Conservation (phyloP, 2,329 filamentous ascomycete genomes). For the Xylaria sp. region DNA sequence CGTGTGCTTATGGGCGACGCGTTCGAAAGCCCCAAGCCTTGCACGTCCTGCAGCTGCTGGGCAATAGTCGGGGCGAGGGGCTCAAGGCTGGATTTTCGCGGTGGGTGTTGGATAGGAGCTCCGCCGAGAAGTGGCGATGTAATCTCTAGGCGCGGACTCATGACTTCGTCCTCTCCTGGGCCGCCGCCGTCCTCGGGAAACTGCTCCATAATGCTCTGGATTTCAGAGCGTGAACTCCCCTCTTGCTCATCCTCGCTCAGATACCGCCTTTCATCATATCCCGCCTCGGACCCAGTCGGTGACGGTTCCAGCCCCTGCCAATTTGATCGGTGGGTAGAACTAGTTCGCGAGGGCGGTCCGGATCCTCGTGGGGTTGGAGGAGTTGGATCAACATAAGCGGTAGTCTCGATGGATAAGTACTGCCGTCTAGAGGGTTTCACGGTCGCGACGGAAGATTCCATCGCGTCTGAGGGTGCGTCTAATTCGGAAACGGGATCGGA, state of each 20-base stretch:
- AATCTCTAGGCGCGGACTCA: constrained; percentile 85
- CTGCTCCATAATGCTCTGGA: constrained; percentile 97
- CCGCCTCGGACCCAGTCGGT: constrained; percentile 57
- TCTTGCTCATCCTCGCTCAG: constrained; percentile 67
- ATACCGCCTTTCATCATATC: constrained; percentile 60
- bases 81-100: constrained; percentile 84
- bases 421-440: constrained; percentile 51
- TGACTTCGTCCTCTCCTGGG: constrained; percentile 78
- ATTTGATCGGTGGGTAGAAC: constrained; percentile 58
- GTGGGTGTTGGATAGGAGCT: constrained; percentile 69
- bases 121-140: constrained; percentile 76
- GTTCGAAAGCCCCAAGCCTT: constrained; percentile 45
- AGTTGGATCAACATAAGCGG: constrained; percentile 59
- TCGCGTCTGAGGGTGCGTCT: constrained; percentile 23
- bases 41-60: constrained; percentile 52
- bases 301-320: constrained; percentile 47
- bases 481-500: constrained; percentile 3
- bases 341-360: constrained; percentile 60
- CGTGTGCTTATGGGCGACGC: constrained; percentile 43
- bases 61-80: constrained; percentile 59
- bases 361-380: constrained; percentile 59
- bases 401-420: constrained; percentile 52
- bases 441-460: constrained; percentile 53
- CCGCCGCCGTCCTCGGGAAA: constrained; percentile 77
- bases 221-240: constrained; percentile 76